Conservation (phyloP, 2,329 filamentous ascomycete species). For the Nothopassalora personata region DNA sequence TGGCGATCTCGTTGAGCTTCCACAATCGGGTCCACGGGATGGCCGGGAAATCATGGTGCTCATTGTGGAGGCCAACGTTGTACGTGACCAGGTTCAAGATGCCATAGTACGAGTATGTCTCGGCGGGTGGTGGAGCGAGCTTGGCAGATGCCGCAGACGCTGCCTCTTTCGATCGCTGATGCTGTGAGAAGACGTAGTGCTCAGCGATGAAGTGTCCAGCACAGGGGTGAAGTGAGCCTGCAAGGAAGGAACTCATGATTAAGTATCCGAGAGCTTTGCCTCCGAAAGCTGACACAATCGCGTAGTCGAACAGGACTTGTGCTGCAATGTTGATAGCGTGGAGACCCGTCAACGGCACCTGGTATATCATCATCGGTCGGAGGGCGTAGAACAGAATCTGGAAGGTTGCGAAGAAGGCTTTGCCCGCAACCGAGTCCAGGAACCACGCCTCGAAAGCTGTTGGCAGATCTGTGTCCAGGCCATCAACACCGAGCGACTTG, state of each 20-base stretch:
- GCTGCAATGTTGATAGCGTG: constrained; percentile 75
- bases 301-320: constrained; percentile 72
- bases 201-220: constrained; percentile 98
- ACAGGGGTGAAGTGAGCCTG: constrained; percentile 86
- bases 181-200: constrained; percentile 60
- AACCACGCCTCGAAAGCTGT: constrained; percentile 87
- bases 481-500: constrained; percentile 95
- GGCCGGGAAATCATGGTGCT: constrained; percentile 98
- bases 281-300: constrained; percentile 58
- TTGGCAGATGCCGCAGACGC: constrained; percentile 42
- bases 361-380: constrained; percentile 90
- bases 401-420: constrained; percentile 98
- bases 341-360: constrained; percentile 77
- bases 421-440: constrained; percentile 89
- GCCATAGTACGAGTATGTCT: constrained; percentile 97
- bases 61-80: constrained; percentile 96
- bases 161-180: constrained; percentile 41
- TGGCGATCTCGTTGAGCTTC: constrained; percentile 69
- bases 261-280: constrained; percentile 71
- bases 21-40: constrained; percentile 89
- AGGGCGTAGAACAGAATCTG: constrained; percentile 98
- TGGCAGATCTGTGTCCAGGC: constrained; percentile 91
- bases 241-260: constrained; percentile 83
- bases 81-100: constrained; percentile 88
- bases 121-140: constrained; percentile 56